Evolutionary conservation across 2,329 filamentous ascomycete genomes (phyloP).

Genomic region (Fusarium odoratissimum): DNA sequence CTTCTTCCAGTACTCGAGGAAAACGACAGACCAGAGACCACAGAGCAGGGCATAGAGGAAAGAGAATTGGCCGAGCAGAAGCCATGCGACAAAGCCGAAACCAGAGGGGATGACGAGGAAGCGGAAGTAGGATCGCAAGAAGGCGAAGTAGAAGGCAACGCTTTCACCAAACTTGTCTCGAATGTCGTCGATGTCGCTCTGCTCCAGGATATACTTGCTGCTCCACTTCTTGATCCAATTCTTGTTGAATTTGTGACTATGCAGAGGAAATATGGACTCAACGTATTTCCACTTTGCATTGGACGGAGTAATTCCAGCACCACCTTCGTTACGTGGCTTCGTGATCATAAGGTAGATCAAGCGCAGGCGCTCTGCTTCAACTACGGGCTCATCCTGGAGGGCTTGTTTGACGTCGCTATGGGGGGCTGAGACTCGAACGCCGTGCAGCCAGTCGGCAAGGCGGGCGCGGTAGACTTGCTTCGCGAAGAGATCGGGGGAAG

Average conservation of each 20-base stretch:
- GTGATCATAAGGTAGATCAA: slow-evolving; percentile 89
- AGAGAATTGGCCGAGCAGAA: slow-evolving; percentile 87
- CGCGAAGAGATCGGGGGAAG: slow-evolving; percentile 78
- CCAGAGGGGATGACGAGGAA: slow-evolving; percentile 86
- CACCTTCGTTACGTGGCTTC: slow-evolving; percentile 77
- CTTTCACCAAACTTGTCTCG: slow-evolving; percentile 82
- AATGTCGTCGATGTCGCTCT: slow-evolving; percentile 77
- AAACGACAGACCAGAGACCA: slow-evolving; percentile 87
- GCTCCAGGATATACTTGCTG: slow-evolving; percentile 74
- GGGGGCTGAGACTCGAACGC: slow-evolving; percentile 82
- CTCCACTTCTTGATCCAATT: slow-evolving; percentile 81
- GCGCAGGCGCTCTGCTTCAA: slow-evolving; percentile 87
- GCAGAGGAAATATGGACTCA: slow-evolving; percentile 80
- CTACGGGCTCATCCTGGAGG: slow-evolving; percentile 79
- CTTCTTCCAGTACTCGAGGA: slow-evolving; percentile 96
- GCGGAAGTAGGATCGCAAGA: slow-evolving; percentile 88
- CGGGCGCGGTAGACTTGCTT: slow-evolving; percentile 87
- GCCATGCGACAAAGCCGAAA: slow-evolving; percentile 81
- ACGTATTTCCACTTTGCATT: slow-evolving; percentile 79
- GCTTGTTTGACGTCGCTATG: slow-evolving; percentile 76
- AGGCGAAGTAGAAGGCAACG: slow-evolving; percentile 96
- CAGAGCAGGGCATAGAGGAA: slow-evolving; percentile 81
- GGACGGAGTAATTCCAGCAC: slow-evolving; percentile 79
- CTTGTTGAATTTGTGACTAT: slow-evolving; percentile 81
- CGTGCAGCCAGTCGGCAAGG: slow-evolving; percentile 93